Evolutionary conservation across 768 basidiomycete species (phyloP).

Genomic region (Pseudohyphozyma bogoriensis): DNA sequence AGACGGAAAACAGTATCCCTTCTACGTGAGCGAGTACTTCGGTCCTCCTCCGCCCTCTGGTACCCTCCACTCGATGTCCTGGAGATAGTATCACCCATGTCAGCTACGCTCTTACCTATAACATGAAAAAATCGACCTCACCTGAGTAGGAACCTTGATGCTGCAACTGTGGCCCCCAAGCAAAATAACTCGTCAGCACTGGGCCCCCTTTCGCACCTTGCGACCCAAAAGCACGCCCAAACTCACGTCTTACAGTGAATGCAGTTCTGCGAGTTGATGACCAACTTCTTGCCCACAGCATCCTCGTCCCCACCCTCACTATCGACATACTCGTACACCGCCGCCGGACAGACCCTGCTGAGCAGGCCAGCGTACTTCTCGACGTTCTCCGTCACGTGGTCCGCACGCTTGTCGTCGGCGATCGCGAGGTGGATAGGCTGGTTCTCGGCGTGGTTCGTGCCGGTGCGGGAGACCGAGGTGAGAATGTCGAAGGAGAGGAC

Average conservation of each 20-base stretch:
- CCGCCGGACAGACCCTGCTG: slow-evolving; percentile 84
- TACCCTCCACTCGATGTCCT: slow-evolving; percentile 94
- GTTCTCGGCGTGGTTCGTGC: slow-evolving; percentile 94
- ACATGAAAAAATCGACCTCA: not conserved
- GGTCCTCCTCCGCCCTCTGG: slow-evolving; percentile 96
- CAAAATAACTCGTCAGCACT: not conserved
- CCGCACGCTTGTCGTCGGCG: slow-evolving; percentile 40
- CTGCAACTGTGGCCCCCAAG: slow-evolving; percentile 73
- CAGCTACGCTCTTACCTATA: slow-evolving; percentile 50
- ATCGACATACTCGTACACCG: slow-evolving; percentile 91
- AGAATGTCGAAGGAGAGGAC: slow-evolving; percentile 87
- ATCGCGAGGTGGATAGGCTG: slow-evolving; percentile 76
- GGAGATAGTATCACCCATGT: slow-evolving; percentile 43
- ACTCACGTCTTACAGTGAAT: slow-evolving; percentile 51
- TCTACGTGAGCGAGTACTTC: slow-evolving; percentile 52
- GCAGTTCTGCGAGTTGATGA: slow-evolving; percentile 78
- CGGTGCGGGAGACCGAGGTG: slow-evolving; percentile 78
- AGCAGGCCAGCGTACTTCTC: slow-evolving; percentile 75
- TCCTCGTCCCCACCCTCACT: slow-evolving; percentile 54
- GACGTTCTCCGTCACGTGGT: slow-evolving; percentile 67
- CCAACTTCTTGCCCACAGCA: slow-evolving; percentile 63
- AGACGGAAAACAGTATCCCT: no score
- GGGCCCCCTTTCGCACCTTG: not conserved
- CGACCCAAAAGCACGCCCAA: not conserved
- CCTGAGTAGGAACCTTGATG: slow-evolving; percentile 51